Base-by-base conservation (phyloP, 371 early-diverging fungal genomes). In the Apophysomyces ossiformis region DNA sequence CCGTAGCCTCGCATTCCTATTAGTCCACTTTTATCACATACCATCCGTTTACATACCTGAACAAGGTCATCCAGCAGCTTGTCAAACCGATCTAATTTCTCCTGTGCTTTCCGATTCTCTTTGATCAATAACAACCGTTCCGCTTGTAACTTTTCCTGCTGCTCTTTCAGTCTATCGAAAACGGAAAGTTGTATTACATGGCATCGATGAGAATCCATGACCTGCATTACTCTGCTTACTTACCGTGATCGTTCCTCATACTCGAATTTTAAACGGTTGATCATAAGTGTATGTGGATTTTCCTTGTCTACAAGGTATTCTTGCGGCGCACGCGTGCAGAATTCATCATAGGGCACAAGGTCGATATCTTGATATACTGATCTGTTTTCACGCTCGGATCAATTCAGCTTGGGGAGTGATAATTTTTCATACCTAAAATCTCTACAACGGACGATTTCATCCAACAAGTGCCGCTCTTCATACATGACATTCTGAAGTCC, bases 311-410 rank as follows among this genome's bases (percentile, higher is more conserved):
- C 44, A 4, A 65, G 46, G 43, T 75, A 76, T 59, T 73, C 75
- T 57, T 66, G 62, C 12, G 72, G 75, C 50, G 83, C 83, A 16
- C 67, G 64, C 47, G 61, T 37, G 18, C 58, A 35, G 57, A 82
- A 82, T 36, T 77, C 78, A 16, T 82, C 76, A 37, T 77, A 46
- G 35, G 79, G 71, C 46, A 82, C 69, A 45, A 82, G 72, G 12
- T 79, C 79, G 36, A 82, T 68, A 60, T 79, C 76, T 64, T 82
- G 79, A 61, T 76, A 82, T 11, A 82, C 78, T 4, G 83, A 79
- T 74, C 83, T 56, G 7, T 56, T 37, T 60, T 13, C 37, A 12
- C 37, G 9, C 13, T 54, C 15, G 56, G 45, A 44, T 8, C 57
- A 1, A 47, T 43, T 16, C 32, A 12, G 3, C 62, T 12, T 41